Conservation (phyloP, 352 stramenopile species). For the Lagenidium sp. region DNA sequence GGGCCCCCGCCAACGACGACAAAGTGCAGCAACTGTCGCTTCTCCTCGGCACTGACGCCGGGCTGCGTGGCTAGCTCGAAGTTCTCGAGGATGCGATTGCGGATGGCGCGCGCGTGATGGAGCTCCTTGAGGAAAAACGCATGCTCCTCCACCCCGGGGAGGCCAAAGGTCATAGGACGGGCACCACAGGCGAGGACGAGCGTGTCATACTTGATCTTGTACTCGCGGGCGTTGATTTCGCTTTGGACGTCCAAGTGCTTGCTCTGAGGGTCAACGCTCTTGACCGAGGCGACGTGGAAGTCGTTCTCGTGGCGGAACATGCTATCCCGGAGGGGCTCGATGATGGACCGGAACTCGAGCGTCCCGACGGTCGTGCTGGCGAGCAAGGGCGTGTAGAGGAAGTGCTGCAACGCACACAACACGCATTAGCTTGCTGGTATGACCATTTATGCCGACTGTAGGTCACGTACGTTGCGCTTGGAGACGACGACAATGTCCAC, state of each 20-base stretch:
- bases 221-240: constrained; percentile 42
- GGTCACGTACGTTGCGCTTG: constrained; percentile 52
- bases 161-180: constrained; percentile 93
- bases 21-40: constrained; percentile 91
- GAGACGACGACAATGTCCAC: constrained; percentile 76
- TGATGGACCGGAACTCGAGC: constrained; percentile 95
- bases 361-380: constrained; percentile 93
- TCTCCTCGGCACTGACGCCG: constrained; percentile 75
- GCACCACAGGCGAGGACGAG: constrained; percentile 90
- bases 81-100: constrained; percentile 78
- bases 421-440: constrained; percentile 1
- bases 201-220: constrained; percentile 90
- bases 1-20: constrained; percentile 96
- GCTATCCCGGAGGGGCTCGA: constrained; percentile 91
- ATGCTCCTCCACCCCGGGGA: constrained; percentile 85
- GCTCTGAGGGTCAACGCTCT: constrained; percentile 64
- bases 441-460: background rate
- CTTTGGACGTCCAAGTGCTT: constrained; percentile 70
- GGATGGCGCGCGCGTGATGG: constrained; percentile 87
- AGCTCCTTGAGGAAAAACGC: constrained; percentile 98
- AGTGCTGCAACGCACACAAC: constrained; percentile 67
- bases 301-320: constrained; percentile 63
- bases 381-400: constrained; percentile 97
- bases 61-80: constrained; percentile 93
- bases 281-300: constrained; percentile 66